phyloP scores from a whole-genome alignment of 148 eudicot species.

The Fagopyrum esculentum region DNA sequence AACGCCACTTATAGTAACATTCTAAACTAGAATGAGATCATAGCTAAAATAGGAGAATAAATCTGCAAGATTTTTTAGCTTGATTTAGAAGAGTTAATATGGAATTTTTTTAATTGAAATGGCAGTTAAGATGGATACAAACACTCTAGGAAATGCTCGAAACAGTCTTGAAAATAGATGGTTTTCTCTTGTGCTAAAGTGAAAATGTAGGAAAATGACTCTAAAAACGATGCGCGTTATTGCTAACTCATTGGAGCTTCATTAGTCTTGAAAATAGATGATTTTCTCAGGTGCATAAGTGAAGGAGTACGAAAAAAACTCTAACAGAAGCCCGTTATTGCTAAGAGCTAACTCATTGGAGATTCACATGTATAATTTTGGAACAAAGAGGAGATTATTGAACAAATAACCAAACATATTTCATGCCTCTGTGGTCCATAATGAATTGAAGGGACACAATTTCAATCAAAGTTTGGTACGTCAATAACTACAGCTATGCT shows the following conservation, averaged over 20 bases:
- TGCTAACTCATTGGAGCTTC: not conserved
- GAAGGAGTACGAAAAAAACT: not conserved
- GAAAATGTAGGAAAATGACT: not conserved
- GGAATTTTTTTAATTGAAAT: not conserved
- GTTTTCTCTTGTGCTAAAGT: not conserved
- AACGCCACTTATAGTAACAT: too few relatives aligned
- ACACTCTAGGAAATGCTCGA: not conserved
- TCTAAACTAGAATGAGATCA: not conserved
- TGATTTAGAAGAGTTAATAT: not conserved
- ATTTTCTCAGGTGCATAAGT: not conserved
- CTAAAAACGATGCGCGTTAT: not conserved
- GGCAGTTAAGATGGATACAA: not conserved
- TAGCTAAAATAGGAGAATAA: not conserved
- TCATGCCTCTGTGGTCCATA: not conserved
- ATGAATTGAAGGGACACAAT: not conserved
- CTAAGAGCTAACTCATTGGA: not conserved
- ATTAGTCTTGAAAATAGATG: not conserved
- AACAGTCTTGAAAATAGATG: not conserved
- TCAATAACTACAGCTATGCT: too few relatives aligned
- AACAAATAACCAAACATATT: not conserved
- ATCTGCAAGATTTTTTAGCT: not conserved
- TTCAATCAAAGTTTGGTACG: too few relatives aligned
- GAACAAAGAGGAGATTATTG: not conserved
- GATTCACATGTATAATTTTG: not conserved
- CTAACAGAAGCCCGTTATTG: not conserved